Percentiles rank a stretch among this genome's conserved stretches.
Conservation (phyloP, 2,329 filamentous ascomycete genomes). For the Penicillium sp. region DNA sequence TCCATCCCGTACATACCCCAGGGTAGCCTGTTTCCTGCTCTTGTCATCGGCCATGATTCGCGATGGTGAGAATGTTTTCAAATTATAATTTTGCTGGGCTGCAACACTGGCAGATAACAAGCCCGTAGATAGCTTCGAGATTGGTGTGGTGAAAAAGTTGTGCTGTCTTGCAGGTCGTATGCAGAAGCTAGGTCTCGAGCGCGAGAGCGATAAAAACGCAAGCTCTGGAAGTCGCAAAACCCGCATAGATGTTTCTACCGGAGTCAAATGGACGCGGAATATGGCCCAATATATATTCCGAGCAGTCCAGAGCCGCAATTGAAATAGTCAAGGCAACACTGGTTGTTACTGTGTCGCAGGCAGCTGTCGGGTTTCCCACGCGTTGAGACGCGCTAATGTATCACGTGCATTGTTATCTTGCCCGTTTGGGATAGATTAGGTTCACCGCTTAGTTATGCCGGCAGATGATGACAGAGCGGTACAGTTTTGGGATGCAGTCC, state of each 20-base stretch:
- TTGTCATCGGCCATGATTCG: slow-evolving; percentile 32
- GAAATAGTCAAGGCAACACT: slow-evolving; percentile 5
- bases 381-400: slow-evolving; percentile 6
- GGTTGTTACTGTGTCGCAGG: background rate
- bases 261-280: background rate
- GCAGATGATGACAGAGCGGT: slow-evolving; percentile 30
- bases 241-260: slow-evolving; percentile 17
- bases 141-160: background rate
- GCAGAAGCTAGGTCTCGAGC: slow-evolving; percentile 9
- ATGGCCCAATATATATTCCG: slow-evolving; percentile 4
- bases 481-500: slow-evolving; percentile 6
- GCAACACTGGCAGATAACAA: background rate
- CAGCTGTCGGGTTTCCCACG: slow-evolving; percentile 4
- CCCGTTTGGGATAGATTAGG: slow-evolving; percentile 1
- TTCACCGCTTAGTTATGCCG: slow-evolving; percentile 24
- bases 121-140: background rate
- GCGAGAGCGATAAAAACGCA: slow-evolving; percentile 20
- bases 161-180: background rate
- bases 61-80: background rate
- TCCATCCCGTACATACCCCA: slow-evolving; percentile 79
- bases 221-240: slow-evolving; percentile 8
- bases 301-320: background rate
- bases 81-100: background rate
- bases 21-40: slow-evolving; percentile 68
- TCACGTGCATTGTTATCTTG: slow-evolving; percentile 22